phyloP scores from a whole-genome alignment of 192 early-diverging fungal genomes.

The Gaertneriomyces sp. region DNA sequence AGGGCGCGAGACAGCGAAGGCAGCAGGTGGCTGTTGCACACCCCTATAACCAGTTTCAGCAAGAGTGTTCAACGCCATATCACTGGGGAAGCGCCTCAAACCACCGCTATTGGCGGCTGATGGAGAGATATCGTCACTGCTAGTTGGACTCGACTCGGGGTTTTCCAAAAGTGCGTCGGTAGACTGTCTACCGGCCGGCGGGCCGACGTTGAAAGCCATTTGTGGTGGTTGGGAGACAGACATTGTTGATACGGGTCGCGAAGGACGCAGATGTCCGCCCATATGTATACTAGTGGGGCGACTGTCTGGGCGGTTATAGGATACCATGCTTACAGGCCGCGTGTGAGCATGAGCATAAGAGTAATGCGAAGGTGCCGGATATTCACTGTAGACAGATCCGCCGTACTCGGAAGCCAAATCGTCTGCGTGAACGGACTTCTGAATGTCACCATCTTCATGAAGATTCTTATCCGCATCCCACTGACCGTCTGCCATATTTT shows the following conservation, averaged over 20 bases:
- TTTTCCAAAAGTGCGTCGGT: not conserved
- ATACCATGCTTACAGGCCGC: no score
- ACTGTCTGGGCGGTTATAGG: not conserved
- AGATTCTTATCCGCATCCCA: constrained; percentile 1
- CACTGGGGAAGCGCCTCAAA: not conserved
- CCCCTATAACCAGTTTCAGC: not conserved
- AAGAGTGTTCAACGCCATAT: not conserved
- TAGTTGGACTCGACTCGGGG: not conserved
- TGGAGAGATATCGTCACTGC: not conserved
- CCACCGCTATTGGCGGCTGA: not conserved
- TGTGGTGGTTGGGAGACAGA: not conserved
- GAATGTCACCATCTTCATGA: not conserved
- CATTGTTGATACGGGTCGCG: not conserved
- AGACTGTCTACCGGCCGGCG: no score
- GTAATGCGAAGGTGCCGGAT: not conserved
- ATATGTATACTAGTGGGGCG: not conserved
- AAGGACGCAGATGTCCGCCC: not conserved
- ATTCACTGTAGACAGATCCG: not conserved
- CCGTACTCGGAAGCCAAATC: constrained; percentile 14
- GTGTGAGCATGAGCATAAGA: not conserved
- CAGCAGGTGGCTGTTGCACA: not conserved
- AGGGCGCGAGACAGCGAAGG: not conserved
- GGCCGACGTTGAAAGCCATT: not conserved
- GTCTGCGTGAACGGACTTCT: not conserved
- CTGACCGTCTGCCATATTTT: constrained; percentile 3